A percentile compares a stretch with the other conserved stretches of the same genome.
Conservation (phyloP, 305 asterid genomes). For the Euphrasia arctica region DNA sequence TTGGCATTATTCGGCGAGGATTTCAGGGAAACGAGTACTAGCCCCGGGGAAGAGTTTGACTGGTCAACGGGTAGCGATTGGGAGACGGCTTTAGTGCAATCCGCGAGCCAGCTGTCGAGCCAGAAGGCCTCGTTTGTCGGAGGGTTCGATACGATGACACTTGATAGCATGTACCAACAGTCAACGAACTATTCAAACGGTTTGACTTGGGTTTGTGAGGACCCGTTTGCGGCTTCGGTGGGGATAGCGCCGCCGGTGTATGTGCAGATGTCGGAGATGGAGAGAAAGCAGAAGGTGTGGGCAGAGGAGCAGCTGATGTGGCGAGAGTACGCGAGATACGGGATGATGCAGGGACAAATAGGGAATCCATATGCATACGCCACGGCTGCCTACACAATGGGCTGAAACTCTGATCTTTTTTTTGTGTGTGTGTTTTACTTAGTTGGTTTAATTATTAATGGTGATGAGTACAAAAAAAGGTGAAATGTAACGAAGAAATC, state of each 20-base stretch:
- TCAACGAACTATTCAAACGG: constrained; percentile 30
- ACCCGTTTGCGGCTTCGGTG: constrained; percentile 73
- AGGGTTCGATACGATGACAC: constrained; percentile 52
- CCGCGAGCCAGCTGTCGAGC: constrained; percentile 65
- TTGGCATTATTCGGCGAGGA: constrained; percentile 57
- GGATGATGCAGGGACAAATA: constrained; percentile 24
- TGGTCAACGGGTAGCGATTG: constrained; percentile 50
- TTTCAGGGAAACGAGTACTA: constrained; percentile 24
- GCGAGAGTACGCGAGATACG: constrained; percentile 26
- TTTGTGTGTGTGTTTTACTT: too few species aligned
- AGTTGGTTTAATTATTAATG: background rate
- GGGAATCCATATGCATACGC: background rate
- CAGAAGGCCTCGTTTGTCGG: constrained; percentile 51
- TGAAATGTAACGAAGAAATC: background rate
- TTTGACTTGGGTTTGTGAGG: constrained; percentile 8
- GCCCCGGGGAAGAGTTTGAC: constrained; percentile 79
- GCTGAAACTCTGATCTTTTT: background rate
- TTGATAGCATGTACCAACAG: constrained; percentile 69
- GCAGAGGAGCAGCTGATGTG: constrained; percentile 64
- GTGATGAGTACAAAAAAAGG: background rate
- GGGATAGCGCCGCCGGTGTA: constrained; percentile 62
- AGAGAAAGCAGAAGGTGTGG: constrained; percentile 46
- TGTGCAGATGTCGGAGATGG: constrained; percentile 76
- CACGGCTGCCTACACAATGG: background rate
- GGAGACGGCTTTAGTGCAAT: constrained; percentile 64